Percentiles rank a stretch among this genome's conserved stretches.
Conservation (phyloP, 169 alveolate species). For the Babesia bovis region DNA sequence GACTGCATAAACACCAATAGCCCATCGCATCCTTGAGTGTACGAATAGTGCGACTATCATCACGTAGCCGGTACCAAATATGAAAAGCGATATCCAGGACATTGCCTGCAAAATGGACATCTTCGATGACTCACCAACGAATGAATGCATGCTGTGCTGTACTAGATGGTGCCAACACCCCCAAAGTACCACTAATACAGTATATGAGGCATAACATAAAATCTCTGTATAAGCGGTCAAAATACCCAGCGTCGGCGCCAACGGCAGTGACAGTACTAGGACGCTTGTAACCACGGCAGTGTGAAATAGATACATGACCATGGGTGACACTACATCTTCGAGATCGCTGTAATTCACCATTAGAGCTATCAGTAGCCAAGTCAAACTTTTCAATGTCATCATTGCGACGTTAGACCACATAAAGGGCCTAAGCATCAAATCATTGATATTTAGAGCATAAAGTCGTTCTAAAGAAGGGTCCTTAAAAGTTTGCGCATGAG, state of each 20-base stretch:
- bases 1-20: neutral
- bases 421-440: constrained; percentile 50
- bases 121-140: neutral
- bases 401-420: constrained; percentile 40
- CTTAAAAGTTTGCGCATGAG: constrained; percentile 11
- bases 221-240: constrained; percentile 54
- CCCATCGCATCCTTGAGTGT: constrained; percentile 1
- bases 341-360: neutral
- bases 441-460: constrained; percentile 70
- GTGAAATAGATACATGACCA: neutral
- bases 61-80: constrained; percentile 3
- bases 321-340: neutral
- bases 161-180: constrained; percentile 7
- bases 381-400: constrained; percentile 40
- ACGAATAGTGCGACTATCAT: neutral
- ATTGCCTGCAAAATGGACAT: neutral
- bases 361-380: constrained; percentile 37
- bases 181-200: constrained; percentile 29
- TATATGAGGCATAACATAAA: constrained; percentile 48
- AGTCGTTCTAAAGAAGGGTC: constrained; percentile 64
- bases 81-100: neutral
- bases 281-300: neutral
- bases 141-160: neutral
- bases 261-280: constrained; percentile 36
- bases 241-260: constrained; percentile 14